Evolutionary conservation across 305 asterid genomes (phyloP).

Genomic region (Rubia balearica): DNA sequence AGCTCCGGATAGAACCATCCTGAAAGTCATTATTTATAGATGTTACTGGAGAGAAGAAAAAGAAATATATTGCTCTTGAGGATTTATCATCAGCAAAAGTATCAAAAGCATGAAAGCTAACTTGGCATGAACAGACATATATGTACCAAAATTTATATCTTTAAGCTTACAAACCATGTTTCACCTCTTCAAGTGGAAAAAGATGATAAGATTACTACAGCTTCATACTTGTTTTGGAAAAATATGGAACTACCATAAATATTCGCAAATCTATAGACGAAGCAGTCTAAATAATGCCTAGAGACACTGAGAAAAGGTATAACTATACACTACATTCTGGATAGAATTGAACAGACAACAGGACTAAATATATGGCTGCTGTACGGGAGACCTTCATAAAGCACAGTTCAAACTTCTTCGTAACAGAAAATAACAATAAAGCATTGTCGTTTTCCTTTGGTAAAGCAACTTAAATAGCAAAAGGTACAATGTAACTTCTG

Average conservation of each 20-base stretch:
- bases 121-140: background rate
- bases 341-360: background rate
- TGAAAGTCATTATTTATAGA: conserved; percentile 22
- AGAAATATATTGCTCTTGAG: background rate
- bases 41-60: background rate
- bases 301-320: background rate
- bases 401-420: background rate
- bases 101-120: conserved; percentile 1
- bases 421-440: background rate
- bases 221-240: background rate
- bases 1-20: conserved; percentile 67
- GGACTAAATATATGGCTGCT: background rate
- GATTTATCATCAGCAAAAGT: background rate
- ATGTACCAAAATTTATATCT: background rate
- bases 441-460: background rate
- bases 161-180: background rate
- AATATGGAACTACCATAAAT: background rate
- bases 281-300: background rate
- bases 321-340: background rate
- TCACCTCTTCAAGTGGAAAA: background rate
- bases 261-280: background rate
- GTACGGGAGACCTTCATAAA: background rate
- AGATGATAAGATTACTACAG: background rate
- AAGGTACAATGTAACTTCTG: background rate
- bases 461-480: background rate